Percentiles rank a stretch among this genome's conserved stretches.
Conservation (phyloP, 495 filamentous ascomycete genomes). For the Neurospora sublineolata region DNA sequence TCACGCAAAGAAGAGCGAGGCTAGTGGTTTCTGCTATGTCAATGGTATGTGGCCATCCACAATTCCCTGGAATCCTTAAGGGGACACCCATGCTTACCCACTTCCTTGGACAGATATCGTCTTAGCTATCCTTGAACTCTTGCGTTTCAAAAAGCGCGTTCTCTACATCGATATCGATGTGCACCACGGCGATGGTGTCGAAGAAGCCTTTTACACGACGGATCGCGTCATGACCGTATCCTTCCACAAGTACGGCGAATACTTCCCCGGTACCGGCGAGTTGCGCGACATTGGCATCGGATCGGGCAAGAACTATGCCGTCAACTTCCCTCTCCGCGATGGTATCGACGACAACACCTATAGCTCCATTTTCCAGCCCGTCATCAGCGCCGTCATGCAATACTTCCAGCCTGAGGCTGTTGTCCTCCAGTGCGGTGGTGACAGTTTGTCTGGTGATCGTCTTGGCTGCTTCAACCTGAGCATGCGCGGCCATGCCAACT, state of each 20-base stretch:
- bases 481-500: slow-evolving; percentile 96
- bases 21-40: slow-evolving; percentile 93
- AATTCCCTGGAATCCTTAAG: background rate
- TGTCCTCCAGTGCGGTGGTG: slow-evolving; percentile 92
- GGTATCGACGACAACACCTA: slow-evolving; percentile 90
- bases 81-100: background rate
- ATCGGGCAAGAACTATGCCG: slow-evolving; percentile 81
- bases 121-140: slow-evolving; percentile 79
- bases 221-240: slow-evolving; percentile 93
- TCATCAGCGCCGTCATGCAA: slow-evolving; percentile 88
- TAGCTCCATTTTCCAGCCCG: slow-evolving; percentile 90
- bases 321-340: slow-evolving; percentile 94
- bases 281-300: slow-evolving; percentile 92
- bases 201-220: slow-evolving; percentile 93
- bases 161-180: slow-evolving; percentile 98
- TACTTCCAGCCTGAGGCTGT: slow-evolving; percentile 91
- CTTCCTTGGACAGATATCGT: slow-evolving; percentile 64
- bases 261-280: slow-evolving; percentile 95
- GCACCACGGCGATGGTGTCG: slow-evolving; percentile 93
- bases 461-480: slow-evolving; percentile 97
- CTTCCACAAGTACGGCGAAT: slow-evolving; percentile 98
- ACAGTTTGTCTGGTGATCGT: slow-evolving; percentile 87
- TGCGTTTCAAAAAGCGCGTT: slow-evolving; percentile 79
- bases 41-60: slow-evolving; percentile 52
- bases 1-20: slow-evolving; percentile 90